Conservation (phyloP, 768 basidiomycete genomes). For the Leucogyrophana mollusca region DNA sequence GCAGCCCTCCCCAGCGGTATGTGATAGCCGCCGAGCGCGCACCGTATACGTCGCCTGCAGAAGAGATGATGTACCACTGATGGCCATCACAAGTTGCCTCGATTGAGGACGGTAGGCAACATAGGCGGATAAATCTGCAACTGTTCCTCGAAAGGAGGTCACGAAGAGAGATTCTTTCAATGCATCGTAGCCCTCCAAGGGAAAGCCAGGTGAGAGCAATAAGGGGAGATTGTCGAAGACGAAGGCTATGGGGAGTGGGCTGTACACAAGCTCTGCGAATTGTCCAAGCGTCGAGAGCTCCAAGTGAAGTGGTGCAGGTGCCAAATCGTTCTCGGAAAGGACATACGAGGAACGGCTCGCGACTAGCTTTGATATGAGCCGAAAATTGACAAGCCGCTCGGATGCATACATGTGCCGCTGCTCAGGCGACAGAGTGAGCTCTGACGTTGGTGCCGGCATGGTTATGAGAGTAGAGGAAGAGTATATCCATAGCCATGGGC, state of each 20-base stretch:
- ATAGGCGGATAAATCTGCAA: constrained; percentile 45
- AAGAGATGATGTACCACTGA: constrained; percentile 46
- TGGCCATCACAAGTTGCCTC: constrained; percentile 50
- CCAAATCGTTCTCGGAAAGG: constrained; percentile 41
- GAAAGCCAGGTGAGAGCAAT: constrained; percentile 43
- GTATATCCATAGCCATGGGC: no score
- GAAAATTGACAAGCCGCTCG: constrained; percentile 55
- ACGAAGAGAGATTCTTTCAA: constrained; percentile 35
- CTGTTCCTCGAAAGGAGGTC: constrained; percentile 37
- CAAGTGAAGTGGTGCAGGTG: constrained; percentile 31
- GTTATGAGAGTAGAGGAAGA: no score
- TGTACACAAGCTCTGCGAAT: constrained; percentile 55
- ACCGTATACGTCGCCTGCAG: constrained; percentile 50
- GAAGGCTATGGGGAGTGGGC: constrained; percentile 39
- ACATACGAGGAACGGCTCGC: constrained; percentile 44
- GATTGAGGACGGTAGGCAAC: constrained; percentile 43
- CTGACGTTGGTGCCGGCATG: no score
- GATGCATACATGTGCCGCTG: constrained; percentile 48
- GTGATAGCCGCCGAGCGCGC: constrained; percentile 34
- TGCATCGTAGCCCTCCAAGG: constrained; percentile 47
- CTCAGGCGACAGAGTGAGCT: constrained; percentile 1
- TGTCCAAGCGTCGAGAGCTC: constrained; percentile 44
- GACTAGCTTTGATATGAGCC: constrained; percentile 48
- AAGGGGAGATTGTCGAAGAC: constrained; percentile 39
- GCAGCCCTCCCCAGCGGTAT: constrained; percentile 36